Evolutionary conservation across 2,329 filamentous ascomycete species (phyloP), one percentile per base, ranked within the genome.

Genomic region (Colletotrichum costaricense): DNA sequence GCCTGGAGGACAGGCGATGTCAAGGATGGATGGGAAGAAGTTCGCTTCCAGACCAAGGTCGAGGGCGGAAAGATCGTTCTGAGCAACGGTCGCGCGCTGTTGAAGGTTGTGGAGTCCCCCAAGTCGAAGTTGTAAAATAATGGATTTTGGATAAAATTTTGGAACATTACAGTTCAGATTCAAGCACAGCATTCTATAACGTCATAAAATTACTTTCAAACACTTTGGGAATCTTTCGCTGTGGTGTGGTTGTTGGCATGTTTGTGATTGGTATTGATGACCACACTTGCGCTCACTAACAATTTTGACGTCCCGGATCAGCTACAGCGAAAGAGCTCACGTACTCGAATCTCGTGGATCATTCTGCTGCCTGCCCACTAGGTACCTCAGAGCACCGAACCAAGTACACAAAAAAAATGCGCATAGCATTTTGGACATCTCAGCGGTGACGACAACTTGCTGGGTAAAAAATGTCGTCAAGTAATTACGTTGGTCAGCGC

Each of bases 41-140:
- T 98, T 63, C 88, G 94, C 59, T 98, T 98, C 80, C 87, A 92
- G 67, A 94, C 93, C 1, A 89, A 90, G 81, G 92, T 97, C 30
- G 93, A 93, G 78, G 91, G 92, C 38, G 94, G 94, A 38, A 97
- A 97, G 88, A 91, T 95, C 22, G 94, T 94, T 74, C 85, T 98
- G 83, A 97, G 92, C 84, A 98, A 98, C 82, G 95, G 95, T 5
- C 88, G 95, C 71, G 94, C 94, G 30, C 82, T 96, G 80, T 90
- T 98, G 79, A 94, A 90, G 88, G 85, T 90, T 72, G 88, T 88
- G 64, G 88, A 79, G 19, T 80, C 84, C 8, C 81, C 83, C 59
- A 90, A 89, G 86, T 90, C 88, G 82, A 94, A 93, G 86, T 83
- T 94, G 81, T 93, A 85, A 85, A 74, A 60, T 35, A 1, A 46